Percentiles rank a stretch among this genome's conserved stretches.
These are phyloP conservation scores for Plasmopara muralis DNA, from an alignment of 352 stramenopile genomes.

Conservation along the genomic window DNA sequence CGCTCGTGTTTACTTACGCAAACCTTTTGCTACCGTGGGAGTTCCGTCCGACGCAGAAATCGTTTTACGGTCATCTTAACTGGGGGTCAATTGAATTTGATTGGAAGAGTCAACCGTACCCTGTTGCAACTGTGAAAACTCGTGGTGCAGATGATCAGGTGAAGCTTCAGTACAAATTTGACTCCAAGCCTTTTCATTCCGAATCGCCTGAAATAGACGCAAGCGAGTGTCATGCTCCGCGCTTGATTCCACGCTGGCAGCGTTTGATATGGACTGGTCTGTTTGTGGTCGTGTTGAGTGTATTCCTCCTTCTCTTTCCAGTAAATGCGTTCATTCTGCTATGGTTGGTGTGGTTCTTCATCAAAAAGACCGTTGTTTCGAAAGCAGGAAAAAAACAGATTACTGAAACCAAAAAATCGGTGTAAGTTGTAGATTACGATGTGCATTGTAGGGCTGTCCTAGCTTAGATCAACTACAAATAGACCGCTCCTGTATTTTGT, in stretches of 20 bases:
- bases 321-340: constrained; percentile 46
- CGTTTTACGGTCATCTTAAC: constrained; percentile 87
- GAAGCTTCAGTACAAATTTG: constrained; percentile 60
- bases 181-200: constrained; percentile 37
- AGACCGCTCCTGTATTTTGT: constrained; percentile 9
- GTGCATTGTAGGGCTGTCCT: background rate
- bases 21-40: constrained; percentile 78
- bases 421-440: constrained; percentile 16
- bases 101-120: constrained; percentile 52
- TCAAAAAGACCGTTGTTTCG: constrained; percentile 28
- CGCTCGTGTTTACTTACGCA: constrained; percentile 57
- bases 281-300: constrained; percentile 29
- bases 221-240: constrained; percentile 36
- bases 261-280: constrained; percentile 34
- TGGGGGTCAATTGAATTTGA: constrained; percentile 92
- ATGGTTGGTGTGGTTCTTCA: constrained; percentile 58
- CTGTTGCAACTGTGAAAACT: constrained; percentile 51
- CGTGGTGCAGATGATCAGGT: constrained; percentile 55
- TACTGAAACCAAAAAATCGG: constrained; percentile 25
- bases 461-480: constrained; percentile 18
- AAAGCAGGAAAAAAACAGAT: constrained; percentile 5
- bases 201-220: constrained; percentile 39
- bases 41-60: constrained; percentile 48
- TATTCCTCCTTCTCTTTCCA: constrained; percentile 48
- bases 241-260: constrained; percentile 26